Evolutionary conservation across 2,329 filamentous ascomycete species (phyloP).

Genomic region (Domatiomyces catenatus): DNA sequence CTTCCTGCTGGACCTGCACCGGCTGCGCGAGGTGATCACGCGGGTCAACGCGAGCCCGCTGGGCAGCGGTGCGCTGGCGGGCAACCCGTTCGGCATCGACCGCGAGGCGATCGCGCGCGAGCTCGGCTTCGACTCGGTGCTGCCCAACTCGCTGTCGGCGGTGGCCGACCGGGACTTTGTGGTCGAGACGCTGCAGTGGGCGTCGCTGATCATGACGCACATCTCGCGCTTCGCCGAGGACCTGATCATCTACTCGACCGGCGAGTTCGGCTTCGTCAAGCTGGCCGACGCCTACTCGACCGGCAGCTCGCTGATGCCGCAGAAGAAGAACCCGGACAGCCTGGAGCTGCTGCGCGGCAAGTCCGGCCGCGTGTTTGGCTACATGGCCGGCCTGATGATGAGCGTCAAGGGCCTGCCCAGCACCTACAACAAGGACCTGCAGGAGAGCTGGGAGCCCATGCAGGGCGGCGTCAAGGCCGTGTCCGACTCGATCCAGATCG

Average conservation of each 20-base stretch:
- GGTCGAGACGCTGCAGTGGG: constrained; percentile 68
- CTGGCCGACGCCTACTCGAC: constrained; percentile 69
- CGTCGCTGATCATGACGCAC: constrained; percentile 61
- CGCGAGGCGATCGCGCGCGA: constrained; percentile 64
- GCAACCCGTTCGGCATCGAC: constrained; percentile 70
- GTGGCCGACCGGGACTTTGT: constrained; percentile 71
- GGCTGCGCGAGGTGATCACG: constrained; percentile 55
- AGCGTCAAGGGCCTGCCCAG: constrained; percentile 60
- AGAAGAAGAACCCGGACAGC: constrained; percentile 71
- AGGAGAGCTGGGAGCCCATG: constrained; percentile 75
- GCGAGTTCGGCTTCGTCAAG: constrained; percentile 61
- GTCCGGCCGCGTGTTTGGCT: constrained; percentile 59
- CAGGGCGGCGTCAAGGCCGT: constrained; percentile 67
- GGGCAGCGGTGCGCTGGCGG: constrained; percentile 61
- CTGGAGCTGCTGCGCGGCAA: constrained; percentile 66
- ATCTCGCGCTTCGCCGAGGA: constrained; percentile 72
- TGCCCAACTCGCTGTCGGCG: constrained; percentile 59
- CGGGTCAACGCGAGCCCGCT: constrained; percentile 60
- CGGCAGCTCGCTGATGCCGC: constrained; percentile 61
- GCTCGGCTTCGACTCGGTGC: constrained; percentile 59
- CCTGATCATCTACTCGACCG: constrained; percentile 64
- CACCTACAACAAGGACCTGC: constrained; percentile 85
- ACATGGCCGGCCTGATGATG: constrained; percentile 67
- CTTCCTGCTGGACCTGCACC: constrained; percentile 60
- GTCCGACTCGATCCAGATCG: constrained; percentile 66